Conservation (phyloP, 1,284 basidiomycete genomes). For the Phlebopus sp. region DNA sequence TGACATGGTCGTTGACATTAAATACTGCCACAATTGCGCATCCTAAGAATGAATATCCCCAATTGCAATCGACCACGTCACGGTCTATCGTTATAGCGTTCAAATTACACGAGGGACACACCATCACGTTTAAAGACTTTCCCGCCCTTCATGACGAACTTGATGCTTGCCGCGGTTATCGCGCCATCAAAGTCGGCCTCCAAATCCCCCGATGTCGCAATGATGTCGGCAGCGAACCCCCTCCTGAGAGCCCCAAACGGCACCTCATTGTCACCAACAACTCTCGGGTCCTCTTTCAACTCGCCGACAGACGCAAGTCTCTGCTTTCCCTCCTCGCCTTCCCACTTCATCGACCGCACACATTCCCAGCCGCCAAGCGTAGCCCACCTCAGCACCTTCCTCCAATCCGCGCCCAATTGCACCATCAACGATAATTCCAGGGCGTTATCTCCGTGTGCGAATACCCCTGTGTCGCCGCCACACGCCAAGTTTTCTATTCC, state of each 20-base stretch:
- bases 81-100: neutral
- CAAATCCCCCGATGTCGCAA: conserved; percentile 49
- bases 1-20: too few relatives aligned
- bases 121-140: conserved; percentile 48
- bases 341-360: conserved; percentile 50
- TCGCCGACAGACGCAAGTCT: conserved; percentile 34
- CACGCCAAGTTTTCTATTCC: conserved; percentile 51
- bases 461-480: conserved; percentile 64
- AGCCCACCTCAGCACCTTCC: conserved; percentile 54
- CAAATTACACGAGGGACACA: conserved; percentile 10
- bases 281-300: conserved; percentile 25
- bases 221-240: conserved; percentile 60
- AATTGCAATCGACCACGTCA: neutral
- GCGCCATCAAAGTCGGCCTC: conserved; percentile 48
- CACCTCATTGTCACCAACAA: conserved; percentile 50
- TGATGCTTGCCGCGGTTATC: conserved; percentile 41
- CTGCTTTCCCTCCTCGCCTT: conserved; percentile 37
- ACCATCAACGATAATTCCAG: conserved; percentile 63
- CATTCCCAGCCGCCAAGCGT: conserved; percentile 61
- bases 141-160: conserved; percentile 61
- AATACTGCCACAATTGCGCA: too few relatives aligned
- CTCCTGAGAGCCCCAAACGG: conserved; percentile 52
- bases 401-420: conserved; percentile 50
- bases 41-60: neutral
- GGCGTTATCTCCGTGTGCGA: conserved; percentile 60